Conservation (phyloP, 1,284 basidiomycete species). For the Baeospora myosura region DNA sequence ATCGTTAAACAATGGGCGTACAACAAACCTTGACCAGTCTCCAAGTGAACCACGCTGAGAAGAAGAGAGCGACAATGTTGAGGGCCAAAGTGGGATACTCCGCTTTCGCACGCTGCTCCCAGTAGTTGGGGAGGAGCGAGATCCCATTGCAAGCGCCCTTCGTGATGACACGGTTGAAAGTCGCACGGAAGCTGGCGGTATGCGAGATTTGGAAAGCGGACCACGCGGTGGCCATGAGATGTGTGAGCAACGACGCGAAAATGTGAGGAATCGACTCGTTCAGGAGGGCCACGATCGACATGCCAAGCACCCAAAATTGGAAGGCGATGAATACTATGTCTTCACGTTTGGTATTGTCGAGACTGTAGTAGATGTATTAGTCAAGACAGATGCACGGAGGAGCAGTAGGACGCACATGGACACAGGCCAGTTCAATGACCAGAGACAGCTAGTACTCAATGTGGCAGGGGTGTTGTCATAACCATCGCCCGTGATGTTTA, state of each 20-base stretch:
- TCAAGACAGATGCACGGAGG: not conserved
- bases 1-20: constrained; percentile 9
- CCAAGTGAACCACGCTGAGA: constrained; percentile 64
- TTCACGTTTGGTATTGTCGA: constrained; percentile 67
- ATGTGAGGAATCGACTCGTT: constrained; percentile 80
- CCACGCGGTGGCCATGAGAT: constrained; percentile 66
- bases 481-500: constrained; percentile 38
- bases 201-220: constrained; percentile 54
- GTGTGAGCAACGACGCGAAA: constrained; percentile 63
- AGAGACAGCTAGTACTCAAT: constrained; percentile 42
- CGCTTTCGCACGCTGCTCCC: constrained; percentile 44
- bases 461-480: constrained; percentile 26
- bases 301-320: constrained; percentile 73
- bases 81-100: constrained; percentile 62
- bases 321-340: constrained; percentile 72
- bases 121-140: constrained; percentile 50
- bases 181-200: constrained; percentile 48
- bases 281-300: constrained; percentile 69
- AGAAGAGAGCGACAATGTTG: constrained; percentile 51
- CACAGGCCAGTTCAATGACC: constrained; percentile 60
- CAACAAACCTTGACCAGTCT: constrained; percentile 56
- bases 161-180: constrained; percentile 52
- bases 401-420: constrained; percentile 39
- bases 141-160: constrained; percentile 53
- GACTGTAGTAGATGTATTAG: constrained; percentile 28